phyloP scores from a whole-genome alignment of 2,329 filamentous ascomycete species.

The Tolypocladium paradoxum region DNA sequence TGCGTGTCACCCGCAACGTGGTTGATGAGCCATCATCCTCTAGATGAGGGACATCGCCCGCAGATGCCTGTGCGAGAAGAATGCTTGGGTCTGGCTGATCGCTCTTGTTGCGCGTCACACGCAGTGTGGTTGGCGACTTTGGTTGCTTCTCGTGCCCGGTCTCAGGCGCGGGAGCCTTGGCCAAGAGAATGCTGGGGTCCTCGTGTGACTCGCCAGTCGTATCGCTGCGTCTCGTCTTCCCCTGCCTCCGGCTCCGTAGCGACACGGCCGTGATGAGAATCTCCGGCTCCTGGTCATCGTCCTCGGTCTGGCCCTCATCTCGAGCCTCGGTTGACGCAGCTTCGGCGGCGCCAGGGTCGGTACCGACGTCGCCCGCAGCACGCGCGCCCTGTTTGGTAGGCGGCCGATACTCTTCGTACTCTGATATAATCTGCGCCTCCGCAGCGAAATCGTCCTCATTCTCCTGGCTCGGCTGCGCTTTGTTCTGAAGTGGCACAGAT shows the following conservation, averaged over 20 bases:
- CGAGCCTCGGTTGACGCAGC: conserved; percentile 1
- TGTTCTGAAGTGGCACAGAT: not conserved
- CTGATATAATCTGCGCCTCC: conserved; percentile 12
- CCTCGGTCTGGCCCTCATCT: conserved; percentile 2
- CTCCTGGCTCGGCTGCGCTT: not conserved
- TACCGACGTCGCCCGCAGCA: not conserved
- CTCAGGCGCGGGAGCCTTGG: conserved; percentile 10
- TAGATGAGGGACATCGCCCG: conserved; percentile 4
- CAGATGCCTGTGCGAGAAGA: conserved; percentile 11
- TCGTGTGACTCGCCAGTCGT: conserved; percentile 8
- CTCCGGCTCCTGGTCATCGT: conserved; percentile 10
- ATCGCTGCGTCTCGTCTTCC: conserved; percentile 12
- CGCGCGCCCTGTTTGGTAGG: not conserved
- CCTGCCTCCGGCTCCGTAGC: conserved; percentile 18
- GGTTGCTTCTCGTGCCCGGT: not conserved
- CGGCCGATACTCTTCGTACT: conserved; percentile 6
- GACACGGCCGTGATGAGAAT: conserved; percentile 17
- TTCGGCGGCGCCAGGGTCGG: not conserved
- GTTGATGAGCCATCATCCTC: conserved; percentile 10
- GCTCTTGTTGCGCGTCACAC: conserved; percentile 16
- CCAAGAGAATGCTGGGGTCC: conserved; percentile 18
- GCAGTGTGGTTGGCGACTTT: conserved; percentile 3
- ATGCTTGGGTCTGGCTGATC: conserved; percentile 15
- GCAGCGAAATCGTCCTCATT: conserved; percentile 4
- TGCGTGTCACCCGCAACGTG: conserved; percentile 16